These are phyloP conservation scores for Hirsutella minnesotensis DNA, from an alignment of 2,329 filamentous ascomycete species.

Conservation along the genomic window DNA sequence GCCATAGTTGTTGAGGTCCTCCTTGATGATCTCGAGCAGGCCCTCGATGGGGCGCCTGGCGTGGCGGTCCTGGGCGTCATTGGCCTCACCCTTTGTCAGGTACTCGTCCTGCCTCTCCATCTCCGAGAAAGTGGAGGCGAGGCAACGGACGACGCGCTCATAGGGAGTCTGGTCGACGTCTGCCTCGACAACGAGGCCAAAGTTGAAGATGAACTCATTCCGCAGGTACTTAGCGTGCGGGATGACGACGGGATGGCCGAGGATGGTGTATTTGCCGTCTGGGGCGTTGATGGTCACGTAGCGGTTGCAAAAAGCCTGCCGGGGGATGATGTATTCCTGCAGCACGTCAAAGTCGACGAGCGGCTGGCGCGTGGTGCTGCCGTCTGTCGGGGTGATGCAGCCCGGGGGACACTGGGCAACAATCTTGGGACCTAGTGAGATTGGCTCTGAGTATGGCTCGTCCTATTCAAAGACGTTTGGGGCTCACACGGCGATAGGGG, in stretches of 20 bases:
- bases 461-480: no score
- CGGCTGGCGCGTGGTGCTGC: constrained; percentile 30
- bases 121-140: constrained; percentile 75
- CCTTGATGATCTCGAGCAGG: constrained; percentile 65
- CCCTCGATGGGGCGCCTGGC: constrained; percentile 64
- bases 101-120: constrained; percentile 89
- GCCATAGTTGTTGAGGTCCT: constrained; percentile 92
- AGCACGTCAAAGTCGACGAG: constrained; percentile 80
- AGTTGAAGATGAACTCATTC: constrained; percentile 98
- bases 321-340: constrained; percentile 86
- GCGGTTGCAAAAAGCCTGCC: constrained; percentile 89
- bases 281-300: constrained; percentile 70
- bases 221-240: constrained; percentile 71
- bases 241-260: constrained; percentile 85
- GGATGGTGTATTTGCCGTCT: constrained; percentile 58
- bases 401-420: constrained; percentile 51
- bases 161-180: constrained; percentile 63
- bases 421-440: constrained; percentile 43
- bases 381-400: constrained; percentile 39
- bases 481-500: no score
- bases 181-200: constrained; percentile 67
- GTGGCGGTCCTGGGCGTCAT: constrained; percentile 21
- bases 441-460: not conserved
- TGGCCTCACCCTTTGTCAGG: constrained; percentile 49
- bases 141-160: constrained; percentile 72